phyloP scores from a whole-genome alignment of 306 rosid genomes.

The Fagus sylvatica region DNA sequence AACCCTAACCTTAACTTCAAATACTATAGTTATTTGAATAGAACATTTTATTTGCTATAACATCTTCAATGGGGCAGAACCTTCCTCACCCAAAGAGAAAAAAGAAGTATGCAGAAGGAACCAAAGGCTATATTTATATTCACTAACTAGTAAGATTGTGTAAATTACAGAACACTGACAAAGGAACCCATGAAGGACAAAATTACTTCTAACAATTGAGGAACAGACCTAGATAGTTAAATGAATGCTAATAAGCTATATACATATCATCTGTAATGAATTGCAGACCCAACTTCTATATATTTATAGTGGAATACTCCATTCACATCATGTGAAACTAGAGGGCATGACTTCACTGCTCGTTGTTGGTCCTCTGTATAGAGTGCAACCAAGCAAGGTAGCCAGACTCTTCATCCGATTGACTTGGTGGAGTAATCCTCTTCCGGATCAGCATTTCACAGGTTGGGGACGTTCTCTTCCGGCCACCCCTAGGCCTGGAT shows the following conservation, averaged over 20 bases:
- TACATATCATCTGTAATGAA: not conserved
- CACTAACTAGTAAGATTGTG: not conserved
- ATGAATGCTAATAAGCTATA: not conserved
- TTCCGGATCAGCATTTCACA: constrained; percentile 73
- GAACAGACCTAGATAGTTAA: not conserved
- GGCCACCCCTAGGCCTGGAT: constrained; percentile 80
- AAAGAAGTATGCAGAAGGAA: not conserved
- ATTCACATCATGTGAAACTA: not conserved
- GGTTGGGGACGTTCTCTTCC: constrained; percentile 63
- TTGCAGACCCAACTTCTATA: not conserved
- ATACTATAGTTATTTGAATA: too few relatives aligned
- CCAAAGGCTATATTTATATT: not conserved
- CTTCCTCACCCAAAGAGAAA: not conserved
- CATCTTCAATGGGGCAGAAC: too few relatives aligned
- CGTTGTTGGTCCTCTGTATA: constrained; percentile 18
- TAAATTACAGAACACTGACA: not conserved
- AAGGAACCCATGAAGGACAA: not conserved
- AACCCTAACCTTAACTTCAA: too few relatives aligned
- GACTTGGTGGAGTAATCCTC: constrained; percentile 66
- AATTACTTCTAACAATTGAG: not conserved
- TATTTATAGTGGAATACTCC: not conserved
- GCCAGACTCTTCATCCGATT: constrained; percentile 29
- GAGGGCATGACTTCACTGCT: not conserved
- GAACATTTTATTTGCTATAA: too few relatives aligned
- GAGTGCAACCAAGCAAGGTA: constrained; percentile 30